phyloP scores from a whole-genome alignment of 345 rosid genomes.

The Garcia nutans region DNA sequence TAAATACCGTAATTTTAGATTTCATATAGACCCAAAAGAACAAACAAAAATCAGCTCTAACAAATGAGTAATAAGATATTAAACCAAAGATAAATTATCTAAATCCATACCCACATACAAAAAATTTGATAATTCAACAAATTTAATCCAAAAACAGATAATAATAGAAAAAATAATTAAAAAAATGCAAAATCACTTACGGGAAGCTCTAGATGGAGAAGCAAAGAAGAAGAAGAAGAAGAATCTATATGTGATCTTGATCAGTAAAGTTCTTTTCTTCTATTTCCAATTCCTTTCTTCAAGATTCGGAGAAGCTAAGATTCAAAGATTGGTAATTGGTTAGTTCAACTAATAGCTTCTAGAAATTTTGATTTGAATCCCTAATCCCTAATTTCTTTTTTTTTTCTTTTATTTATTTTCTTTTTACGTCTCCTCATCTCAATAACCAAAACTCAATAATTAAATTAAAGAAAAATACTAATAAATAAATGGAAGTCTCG shows the following conservation, averaged over 20 bases:
- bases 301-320: not conserved
- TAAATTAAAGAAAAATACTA: too few relatives aligned
- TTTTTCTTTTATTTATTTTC: too few relatives aligned
- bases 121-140: not conserved
- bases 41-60: not conserved
- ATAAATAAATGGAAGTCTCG: too few relatives aligned
- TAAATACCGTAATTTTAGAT: not conserved
- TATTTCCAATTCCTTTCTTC: not conserved
- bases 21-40: not conserved
- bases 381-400: too few relatives aligned
- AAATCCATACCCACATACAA: not conserved
- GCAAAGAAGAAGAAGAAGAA: not conserved
- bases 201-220: constrained; percentile 5
- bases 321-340: not conserved
- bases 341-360: not conserved
- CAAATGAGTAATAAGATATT: not conserved
- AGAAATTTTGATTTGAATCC: not conserved
- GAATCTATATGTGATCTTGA: not conserved
- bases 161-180: not conserved
- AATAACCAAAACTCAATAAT: too few relatives aligned
- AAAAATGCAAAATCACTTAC: constrained; percentile 14
- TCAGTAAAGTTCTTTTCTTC: not conserved
- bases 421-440: too few relatives aligned
- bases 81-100: not conserved
- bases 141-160: not conserved